Conservation (phyloP, 2,329 filamentous ascomycete species). For the Coleophoma cylindrospora region DNA sequence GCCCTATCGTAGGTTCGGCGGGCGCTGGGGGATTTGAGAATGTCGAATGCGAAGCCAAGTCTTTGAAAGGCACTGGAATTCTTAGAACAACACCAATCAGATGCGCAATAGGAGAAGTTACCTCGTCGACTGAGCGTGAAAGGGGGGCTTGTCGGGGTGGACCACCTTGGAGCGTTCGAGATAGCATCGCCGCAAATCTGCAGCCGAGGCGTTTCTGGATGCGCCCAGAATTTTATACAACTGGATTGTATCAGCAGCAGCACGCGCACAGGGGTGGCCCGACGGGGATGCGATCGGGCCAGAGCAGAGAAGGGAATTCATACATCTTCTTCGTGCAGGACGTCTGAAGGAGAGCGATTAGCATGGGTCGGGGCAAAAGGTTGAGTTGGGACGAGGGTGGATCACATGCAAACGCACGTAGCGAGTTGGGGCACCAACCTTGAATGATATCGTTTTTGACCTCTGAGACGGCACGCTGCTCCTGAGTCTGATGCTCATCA, state of each 20-base stretch:
- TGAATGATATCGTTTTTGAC: slow-evolving; percentile 23
- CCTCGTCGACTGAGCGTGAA: slow-evolving; percentile 31
- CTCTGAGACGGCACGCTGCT: slow-evolving; percentile 7
- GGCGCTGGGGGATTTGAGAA: slow-evolving; percentile 31
- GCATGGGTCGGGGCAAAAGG: too few relatives aligned
- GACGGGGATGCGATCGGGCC: neutral
- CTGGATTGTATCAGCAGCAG: slow-evolving; percentile 14
- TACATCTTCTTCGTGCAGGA: slow-evolving; percentile 29
- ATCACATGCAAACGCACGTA: slow-evolving; percentile 22
- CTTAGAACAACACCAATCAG: neutral
- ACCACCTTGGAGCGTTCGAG: slow-evolving; percentile 33
- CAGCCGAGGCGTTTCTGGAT: slow-evolving; percentile 23
- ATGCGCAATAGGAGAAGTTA: slow-evolving; percentile 3
- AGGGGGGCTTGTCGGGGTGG: slow-evolving; percentile 32
- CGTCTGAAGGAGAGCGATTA: slow-evolving; percentile 13
- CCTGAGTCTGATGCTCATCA: slow-evolving; percentile 21
- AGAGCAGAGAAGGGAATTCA: slow-evolving; percentile 1
- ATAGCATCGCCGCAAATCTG: slow-evolving; percentile 32
- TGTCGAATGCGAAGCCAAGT: slow-evolving; percentile 34
- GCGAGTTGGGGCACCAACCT: slow-evolving; percentile 11
- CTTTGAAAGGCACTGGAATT: slow-evolving; percentile 30
- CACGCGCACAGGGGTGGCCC: neutral
- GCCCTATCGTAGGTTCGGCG: slow-evolving; percentile 32
- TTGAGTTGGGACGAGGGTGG: neutral
- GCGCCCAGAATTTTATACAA: slow-evolving; percentile 33